phyloP scores from a whole-genome alignment of 2,329 filamentous ascomycete species.

The Diaporthe batatas region DNA sequence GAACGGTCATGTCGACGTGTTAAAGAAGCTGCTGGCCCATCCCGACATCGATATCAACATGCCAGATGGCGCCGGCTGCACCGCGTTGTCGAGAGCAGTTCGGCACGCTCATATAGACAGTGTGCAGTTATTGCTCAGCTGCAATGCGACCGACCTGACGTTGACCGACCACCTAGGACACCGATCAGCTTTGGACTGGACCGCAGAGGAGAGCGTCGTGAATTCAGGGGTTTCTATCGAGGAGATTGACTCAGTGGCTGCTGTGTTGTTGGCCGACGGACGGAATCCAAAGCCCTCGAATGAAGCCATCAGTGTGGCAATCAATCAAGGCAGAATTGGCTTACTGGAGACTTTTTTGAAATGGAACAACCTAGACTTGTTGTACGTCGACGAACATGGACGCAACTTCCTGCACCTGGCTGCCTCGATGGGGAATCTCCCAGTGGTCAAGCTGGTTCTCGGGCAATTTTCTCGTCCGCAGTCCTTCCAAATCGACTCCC shows the following conservation, averaged over 20 bases:
- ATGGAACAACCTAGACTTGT: not conserved
- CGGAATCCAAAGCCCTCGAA: not conserved
- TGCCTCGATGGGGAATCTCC: not conserved
- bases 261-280: not conserved
- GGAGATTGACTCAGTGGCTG: not conserved
- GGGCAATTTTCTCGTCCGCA: not conserved
- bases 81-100: not conserved
- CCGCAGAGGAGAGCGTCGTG: not conserved
- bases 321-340: not conserved
- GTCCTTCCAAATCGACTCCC: not conserved
- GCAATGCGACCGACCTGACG: not conserved
- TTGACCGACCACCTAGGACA: not conserved
- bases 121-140: not conserved
- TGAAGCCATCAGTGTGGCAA: not conserved
- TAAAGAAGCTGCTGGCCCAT: not conserved
- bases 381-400: not conserved
- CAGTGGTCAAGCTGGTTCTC: not conserved
- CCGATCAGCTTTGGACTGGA: not conserved
- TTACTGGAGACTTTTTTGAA: not conserved
- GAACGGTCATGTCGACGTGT: not conserved
- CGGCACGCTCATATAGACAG: not conserved
- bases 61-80: not conserved
- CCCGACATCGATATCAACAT: not conserved
- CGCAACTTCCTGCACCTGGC: not conserved
- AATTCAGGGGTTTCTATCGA: not conserved